Evolutionary conservation across 768 basidiomycete species (phyloP).

Genomic region (Termitomyces sp.): DNA sequence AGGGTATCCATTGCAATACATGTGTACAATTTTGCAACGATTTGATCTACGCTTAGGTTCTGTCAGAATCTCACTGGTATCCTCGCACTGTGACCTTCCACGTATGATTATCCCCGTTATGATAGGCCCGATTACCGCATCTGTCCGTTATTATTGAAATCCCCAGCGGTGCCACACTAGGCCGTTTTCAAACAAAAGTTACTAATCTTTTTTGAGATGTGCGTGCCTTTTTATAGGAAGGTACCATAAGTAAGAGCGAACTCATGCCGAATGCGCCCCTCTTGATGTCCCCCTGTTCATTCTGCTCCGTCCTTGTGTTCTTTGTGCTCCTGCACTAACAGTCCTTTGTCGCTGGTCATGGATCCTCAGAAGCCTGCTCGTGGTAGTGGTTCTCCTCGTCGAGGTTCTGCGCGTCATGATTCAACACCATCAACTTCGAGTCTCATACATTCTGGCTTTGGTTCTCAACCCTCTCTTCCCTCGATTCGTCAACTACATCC

Average conservation of each 20-base stretch:
- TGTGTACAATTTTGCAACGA: not conserved
- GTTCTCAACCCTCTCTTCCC: conserved; percentile 41
- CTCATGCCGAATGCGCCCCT: conserved; percentile 8
- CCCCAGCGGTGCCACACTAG: conserved; percentile 27
- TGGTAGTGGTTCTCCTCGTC: conserved; percentile 13
- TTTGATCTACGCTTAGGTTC: conserved; percentile 1
- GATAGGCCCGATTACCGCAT: conserved; percentile 22
- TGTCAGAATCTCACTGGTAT: conserved; percentile 11
- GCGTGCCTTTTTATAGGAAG: conserved; percentile 27
- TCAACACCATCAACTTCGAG: conserved; percentile 18
- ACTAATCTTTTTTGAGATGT: conserved; percentile 28
- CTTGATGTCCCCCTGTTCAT: conserved; percentile 12
- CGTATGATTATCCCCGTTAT: conserved; percentile 22
- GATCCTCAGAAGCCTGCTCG: conserved; percentile 8
- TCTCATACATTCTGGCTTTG: conserved; percentile 13
- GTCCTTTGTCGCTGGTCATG: conserved; percentile 4
- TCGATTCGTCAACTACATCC: conserved; percentile 68
- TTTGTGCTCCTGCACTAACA: conserved; percentile 5
- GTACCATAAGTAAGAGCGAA: conserved; percentile 17
- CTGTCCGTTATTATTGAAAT: conserved; percentile 32
- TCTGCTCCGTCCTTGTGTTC: conserved; percentile 3
- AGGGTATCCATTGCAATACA: not conserved
- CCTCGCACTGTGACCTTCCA: conserved; percentile 7
- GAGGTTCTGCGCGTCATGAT: conserved; percentile 16
- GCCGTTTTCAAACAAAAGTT: conserved; percentile 11